Evolutionary conservation across 345 rosid species (phyloP), one percentile per base, ranked within the genome.

Genomic region (Laguncularia racemosa): DNA sequence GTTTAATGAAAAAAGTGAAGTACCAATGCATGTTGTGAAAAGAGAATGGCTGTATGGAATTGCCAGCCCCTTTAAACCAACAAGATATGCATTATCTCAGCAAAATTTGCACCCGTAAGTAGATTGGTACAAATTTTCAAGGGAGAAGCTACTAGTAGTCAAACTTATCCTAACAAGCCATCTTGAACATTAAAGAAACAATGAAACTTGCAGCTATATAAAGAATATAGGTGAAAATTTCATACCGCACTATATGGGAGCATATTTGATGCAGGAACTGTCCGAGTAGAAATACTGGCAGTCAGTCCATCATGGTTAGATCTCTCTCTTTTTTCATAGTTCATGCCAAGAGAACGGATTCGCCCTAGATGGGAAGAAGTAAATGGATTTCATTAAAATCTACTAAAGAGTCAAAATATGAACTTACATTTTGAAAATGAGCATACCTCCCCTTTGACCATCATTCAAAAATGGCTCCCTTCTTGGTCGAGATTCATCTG

Each of bases 281-380:
- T 70, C 68, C 74, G 78, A 17, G 66, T 66, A 46, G 82, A 70
- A 66, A 64, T 58, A 53, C 60, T 73, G 5, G 83, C 46, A 60
- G 72, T 61, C 57, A 78, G 79, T 58, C 84, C 84, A 48, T 84
- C 89, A 26, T 51, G 61, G 69, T 73, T 82, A 40, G 80, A 68
- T 74, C 86, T 74, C 64, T 88, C 95, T 71, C 86, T 80, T 67
- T 75, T 91, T 73, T 82, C 95, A 83, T 84, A 79, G 68, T 88
- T 88, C 50, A 84, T 51, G 56, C 60, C 73, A 72, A 77, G 75
- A 28, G 90, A 52, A 46, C 75, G 90, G 76, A 73, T 72, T 71
- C 84, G 76, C 71, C 96, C 96, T 91, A 69, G 53, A 62, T 48
- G 58, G 19, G 54, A 54, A 43, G 5, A 14, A 23, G 44, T 5